Percentiles rank a stretch among this genome's conserved stretches.
phyloP scores from a whole-genome alignment of 129 eudicot species.

The Flaveria bidentis region DNA sequence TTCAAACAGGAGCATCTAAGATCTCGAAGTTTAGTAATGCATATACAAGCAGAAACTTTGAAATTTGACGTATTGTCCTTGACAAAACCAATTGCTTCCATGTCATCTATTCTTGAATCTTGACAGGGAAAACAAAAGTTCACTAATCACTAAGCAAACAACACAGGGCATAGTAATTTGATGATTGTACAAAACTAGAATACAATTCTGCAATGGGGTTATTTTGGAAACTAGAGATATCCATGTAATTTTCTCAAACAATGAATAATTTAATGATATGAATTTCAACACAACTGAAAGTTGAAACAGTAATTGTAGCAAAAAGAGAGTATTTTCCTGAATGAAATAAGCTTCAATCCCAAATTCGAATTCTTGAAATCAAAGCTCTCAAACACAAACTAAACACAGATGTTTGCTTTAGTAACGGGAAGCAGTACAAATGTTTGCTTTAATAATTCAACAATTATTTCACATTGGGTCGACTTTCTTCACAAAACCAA shows the following conservation, averaged over 20 bases:
- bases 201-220: not conserved
- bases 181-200: not conserved
- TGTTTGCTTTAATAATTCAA: not conserved
- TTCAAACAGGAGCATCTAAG: not conserved
- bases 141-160: not conserved
- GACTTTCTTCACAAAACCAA: not conserved
- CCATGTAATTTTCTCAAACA: not conserved
- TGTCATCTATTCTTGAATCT: not conserved
- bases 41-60: not conserved
- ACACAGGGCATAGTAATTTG: not conserved
- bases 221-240: not conserved
- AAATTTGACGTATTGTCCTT: not conserved
- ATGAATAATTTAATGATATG: no score
- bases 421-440: not conserved
- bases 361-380: not conserved
- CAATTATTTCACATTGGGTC: not conserved
- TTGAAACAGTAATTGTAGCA: no score
- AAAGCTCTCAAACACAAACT: not conserved
- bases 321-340: no score
- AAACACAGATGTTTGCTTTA: not conserved
- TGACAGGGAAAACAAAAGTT: not conserved
- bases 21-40: not conserved
- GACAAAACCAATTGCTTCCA: not conserved
- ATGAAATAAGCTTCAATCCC: no score
- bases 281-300: no score